phyloP scores from a whole-genome alignment of 179 eudicot genomes.

The Beta lomatogona region DNA sequence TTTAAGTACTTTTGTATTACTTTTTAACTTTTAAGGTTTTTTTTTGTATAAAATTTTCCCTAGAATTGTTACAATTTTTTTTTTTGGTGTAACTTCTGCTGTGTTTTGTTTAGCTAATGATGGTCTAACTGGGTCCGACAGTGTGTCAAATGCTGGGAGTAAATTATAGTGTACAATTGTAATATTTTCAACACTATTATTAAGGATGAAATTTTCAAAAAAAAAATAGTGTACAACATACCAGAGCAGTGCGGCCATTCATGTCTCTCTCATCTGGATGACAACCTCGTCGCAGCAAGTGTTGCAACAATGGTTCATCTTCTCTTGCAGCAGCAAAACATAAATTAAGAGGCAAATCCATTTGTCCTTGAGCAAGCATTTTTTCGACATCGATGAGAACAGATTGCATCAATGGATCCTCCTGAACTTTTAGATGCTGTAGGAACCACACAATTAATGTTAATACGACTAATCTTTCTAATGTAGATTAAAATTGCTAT shows the following conservation, averaged over 20 bases:
- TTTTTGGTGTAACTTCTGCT: too few relatives aligned
- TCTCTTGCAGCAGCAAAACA: conserved; percentile 72
- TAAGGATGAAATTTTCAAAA: too few relatives aligned
- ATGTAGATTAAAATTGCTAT: too few relatives aligned
- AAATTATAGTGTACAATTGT: background rate
- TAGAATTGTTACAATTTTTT: too few relatives aligned
- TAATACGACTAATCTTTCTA: background rate
- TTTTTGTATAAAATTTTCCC: too few relatives aligned
- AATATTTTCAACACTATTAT: too few relatives aligned
- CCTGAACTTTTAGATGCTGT: conserved; percentile 60
- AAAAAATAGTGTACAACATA: conserved; percentile 25
- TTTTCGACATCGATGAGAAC: conserved; percentile 55
- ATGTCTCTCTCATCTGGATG: conserved; percentile 71
- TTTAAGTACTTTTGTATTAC: too few relatives aligned
- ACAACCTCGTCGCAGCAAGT: conserved; percentile 54
- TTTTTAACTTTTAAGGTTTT: too few relatives aligned
- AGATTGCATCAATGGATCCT: conserved; percentile 47
- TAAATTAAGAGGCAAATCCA: conserved; percentile 75
- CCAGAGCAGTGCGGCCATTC: conserved; percentile 72
- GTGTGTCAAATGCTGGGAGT: background rate
- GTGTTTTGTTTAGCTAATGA: too few relatives aligned
- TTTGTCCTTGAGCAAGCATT: conserved; percentile 71
- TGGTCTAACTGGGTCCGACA: background rate
- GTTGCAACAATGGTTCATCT: conserved; percentile 58
- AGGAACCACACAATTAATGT: background rate